Evolutionary conservation across 1,139 yeast genomes (phyloP), one percentile per base, ranked within the genome.

Genomic region (Blastobotrys buckinghamii): DNA sequence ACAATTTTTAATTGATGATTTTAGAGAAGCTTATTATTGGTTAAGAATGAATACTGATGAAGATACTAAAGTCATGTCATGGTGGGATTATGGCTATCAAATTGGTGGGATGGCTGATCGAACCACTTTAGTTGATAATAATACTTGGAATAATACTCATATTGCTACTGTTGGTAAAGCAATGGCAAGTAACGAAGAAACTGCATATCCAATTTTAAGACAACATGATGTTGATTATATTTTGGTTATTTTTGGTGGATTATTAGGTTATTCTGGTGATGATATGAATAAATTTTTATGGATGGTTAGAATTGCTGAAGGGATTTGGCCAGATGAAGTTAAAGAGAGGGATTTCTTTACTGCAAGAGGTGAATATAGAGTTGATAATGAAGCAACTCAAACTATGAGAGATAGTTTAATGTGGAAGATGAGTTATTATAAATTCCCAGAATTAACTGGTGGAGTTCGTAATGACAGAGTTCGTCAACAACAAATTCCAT

Each of bases 41-140:
- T 76, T 94, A 60, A 82, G 98, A 64, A 89, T 92, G 96, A 94
- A 94, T 71, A 92, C 98, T 1, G 81, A 87, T 4, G 97, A 90
- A 66, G 98, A 94, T 65, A 85, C 97, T 44, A 89, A 87, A 68
- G 84, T 94, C 55, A 88, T 94, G 85, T 85, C 97, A 7, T 94
- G 99, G 99, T 94, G 99, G 99, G 99, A 94, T 74, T 94, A 94
- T 66, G 99, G 99, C 49, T 94, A 94, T 70, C 99, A 94, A 71
- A 94, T 94, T 63, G 98, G 98, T 59, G 99, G 99, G 54, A 92
- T 94, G 97, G 98, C 98, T 42, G 98, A 94, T 70, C 81, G 98
- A 67, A 92, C 98, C 56, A 94, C 99, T 5, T 77, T 94, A 59
- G 99, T 94, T 40, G 99, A 94, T 69, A 94, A 94, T 77, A 94